Evolutionary conservation across 2,329 filamentous ascomycete genomes (phyloP), one percentile per base, ranked within the genome.

Genomic region (Beauveria australis): DNA sequence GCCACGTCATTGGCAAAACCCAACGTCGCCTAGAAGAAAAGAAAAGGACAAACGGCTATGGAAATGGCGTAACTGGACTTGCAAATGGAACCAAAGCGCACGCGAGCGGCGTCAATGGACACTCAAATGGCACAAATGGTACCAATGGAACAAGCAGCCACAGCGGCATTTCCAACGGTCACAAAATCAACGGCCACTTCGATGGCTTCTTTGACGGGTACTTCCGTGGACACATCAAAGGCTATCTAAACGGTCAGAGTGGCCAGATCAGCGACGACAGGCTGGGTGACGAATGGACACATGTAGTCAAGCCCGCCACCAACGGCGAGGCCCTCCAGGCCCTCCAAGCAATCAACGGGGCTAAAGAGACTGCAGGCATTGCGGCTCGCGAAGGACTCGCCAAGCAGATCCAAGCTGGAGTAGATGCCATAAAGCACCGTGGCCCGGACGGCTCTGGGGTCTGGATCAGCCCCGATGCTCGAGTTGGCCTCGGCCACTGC

Each of bases 401-500:
- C 43, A 44, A 44, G 43, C 43, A 44, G 43, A 44, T 52, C n/a
- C 48, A 52, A 52, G 48, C 48, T 28, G 33, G 30, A 3, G 49
- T 46, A 5, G 53, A 55, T 18, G 16, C 40, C 16, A 56, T 56
- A 26, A 30, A 56, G 12, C 54, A 57, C 16, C 54, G 54, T 7
- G 55, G 55, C 30, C 55, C 55, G 19, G 55, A 58, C 22, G 55
- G 19, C 33, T 41, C 30, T 3, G 55, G 18, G 5, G 44, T 49
- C 16, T 58, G 55, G 55, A 16, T 58, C 14, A 58, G 46, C 30
- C 14, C 22, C 4, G 28, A 49, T n/a, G 30, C 14, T 2, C 1
- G 10, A 5, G 30, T 49, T 5, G 72, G 67, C 5, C 73, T 82
- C 28, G 79, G 74, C 16, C 79, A 83, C 66, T 75, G 75, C 49